A percentile compares a stretch with the other conserved stretches of the same genome.
Evolutionary conservation across 257 asterid species (phyloP).

Genomic region (Fraxinus anomala): DNA sequence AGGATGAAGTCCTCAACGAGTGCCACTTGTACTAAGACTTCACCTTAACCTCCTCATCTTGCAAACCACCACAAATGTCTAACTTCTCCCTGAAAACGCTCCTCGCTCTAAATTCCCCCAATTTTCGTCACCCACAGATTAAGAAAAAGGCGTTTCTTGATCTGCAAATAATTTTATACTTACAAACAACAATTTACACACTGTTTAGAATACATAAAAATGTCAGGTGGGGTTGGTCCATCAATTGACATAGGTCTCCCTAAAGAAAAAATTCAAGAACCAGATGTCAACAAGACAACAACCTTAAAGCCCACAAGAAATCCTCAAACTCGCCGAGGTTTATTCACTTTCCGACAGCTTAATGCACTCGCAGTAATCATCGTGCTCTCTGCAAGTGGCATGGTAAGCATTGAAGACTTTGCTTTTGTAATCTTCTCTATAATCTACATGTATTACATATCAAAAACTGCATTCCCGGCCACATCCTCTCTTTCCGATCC

Average conservation of each 20-base stretch:
- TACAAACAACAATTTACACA: neutral
- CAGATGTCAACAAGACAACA: constrained; percentile 26
- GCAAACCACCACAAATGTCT: no score
- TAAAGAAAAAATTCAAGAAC: constrained; percentile 38
- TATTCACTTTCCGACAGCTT: constrained; percentile 64
- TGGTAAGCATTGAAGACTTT: constrained; percentile 60
- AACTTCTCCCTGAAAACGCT: constrained; percentile 5
- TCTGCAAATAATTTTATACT: neutral
- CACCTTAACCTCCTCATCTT: no score
- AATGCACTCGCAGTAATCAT: constrained; percentile 51
- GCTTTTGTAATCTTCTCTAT: constrained; percentile 69
- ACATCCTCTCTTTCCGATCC: constrained; percentile 33
- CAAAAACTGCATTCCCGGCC: constrained; percentile 61
- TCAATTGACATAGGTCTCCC: constrained; percentile 49
- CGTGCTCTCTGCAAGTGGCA: constrained; percentile 67
- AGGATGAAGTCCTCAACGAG: no score
- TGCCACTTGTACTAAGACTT: no score
- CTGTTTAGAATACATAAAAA: constrained; percentile 21
- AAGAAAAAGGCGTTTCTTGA: neutral
- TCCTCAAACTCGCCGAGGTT: constrained; percentile 20
- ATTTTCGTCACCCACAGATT: neutral
- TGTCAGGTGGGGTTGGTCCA: constrained; percentile 79
- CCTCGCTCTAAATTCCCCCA: constrained; percentile 18
- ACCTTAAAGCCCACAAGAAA: constrained; percentile 30
- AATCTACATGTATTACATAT: constrained; percentile 61